Base-by-base conservation (phyloP, 257 asterid genomes). In the Primulina eburnea region DNA sequence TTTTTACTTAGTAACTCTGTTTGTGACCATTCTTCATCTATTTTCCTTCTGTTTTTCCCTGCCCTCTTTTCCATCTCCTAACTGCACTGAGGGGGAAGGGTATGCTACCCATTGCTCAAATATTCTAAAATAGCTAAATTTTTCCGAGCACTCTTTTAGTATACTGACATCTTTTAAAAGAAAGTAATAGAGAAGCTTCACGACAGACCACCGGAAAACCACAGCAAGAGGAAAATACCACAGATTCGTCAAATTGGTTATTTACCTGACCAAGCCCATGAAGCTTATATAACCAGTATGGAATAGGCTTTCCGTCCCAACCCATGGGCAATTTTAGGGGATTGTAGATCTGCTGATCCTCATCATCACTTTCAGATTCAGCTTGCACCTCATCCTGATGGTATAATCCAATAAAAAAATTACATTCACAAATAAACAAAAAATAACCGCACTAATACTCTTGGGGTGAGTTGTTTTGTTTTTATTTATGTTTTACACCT, bases 221-320 rank as follows among this genome's bases (percentile, higher is more conserved):
- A 50, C 17, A 50, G 57, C 20, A 50, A 50, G 7, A 43, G 21
- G 8, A 50, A 50, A 50, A 50, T 14, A 50, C 8, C 3, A 50
- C 21, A 50, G 20, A 14, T 50, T 50, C 57, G 1, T 16, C 57
- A 17, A 50, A 50, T 50, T 50, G 67, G 65, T 57, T 30, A 43
- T 58, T 73, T 87, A 94, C 99, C 99, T 94, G 99, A 65, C 98
- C 97, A 83, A 94, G 97, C 62, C 99, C 98, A 71, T 94, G 99
- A 83, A 94, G 97, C 80, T 94, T 94, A 82, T 91, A 91, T 76
- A 94, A 76, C 99, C 99, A 94, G 83, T 94, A 94, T 64, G 99
- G 99, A 65, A 94, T 94, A 67, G 99, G 99, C 80, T 91, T 94
- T 74, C 99, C 99, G 65, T 94, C 99, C 89, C 88, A 91, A 18